Evolutionary conservation across 352 stramenopile species (phyloP).

Genomic region (Phytophthora pseudosyringae): DNA sequence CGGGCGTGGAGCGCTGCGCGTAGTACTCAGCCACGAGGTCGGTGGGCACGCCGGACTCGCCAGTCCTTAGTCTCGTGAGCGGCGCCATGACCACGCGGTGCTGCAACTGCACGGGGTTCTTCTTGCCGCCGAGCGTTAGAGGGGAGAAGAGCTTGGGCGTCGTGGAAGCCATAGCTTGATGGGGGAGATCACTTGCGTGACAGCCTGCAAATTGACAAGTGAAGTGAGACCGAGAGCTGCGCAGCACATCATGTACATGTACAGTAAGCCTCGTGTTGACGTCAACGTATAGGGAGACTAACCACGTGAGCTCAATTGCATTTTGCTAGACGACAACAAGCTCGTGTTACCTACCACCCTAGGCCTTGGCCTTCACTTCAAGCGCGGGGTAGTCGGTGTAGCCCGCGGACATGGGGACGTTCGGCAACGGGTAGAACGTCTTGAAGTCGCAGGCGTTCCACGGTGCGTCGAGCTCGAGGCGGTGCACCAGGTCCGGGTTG

Average conservation of each 20-base stretch:
- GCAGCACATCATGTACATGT: slow-evolving; percentile 13
- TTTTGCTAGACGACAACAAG: too few relatives aligned
- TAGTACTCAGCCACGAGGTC: slow-evolving; percentile 67
- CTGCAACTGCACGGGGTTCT: slow-evolving; percentile 51
- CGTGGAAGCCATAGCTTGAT: slow-evolving; percentile 18
- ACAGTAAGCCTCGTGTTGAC: slow-evolving; percentile 30
- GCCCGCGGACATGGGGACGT: slow-evolving; percentile 24
- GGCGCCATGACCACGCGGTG: slow-evolving; percentile 79
- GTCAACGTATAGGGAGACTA: slow-evolving; percentile 35
- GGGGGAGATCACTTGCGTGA: neutral
- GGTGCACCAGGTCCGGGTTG: slow-evolving; percentile 67
- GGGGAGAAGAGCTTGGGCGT: slow-evolving; percentile 53
- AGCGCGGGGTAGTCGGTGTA: slow-evolving; percentile 54
- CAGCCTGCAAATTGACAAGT: slow-evolving; percentile 13
- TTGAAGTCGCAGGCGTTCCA: slow-evolving; percentile 44
- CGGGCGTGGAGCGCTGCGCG: slow-evolving; percentile 55
- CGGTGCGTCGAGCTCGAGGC: slow-evolving; percentile 44
- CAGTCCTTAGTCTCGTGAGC: slow-evolving; percentile 54
- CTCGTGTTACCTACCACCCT: too few relatives aligned
- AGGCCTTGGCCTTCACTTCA: slow-evolving; percentile 6
- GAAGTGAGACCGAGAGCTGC: slow-evolving; percentile 1
- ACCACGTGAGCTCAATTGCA: too few relatives aligned
- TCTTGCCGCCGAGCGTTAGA: slow-evolving; percentile 49
- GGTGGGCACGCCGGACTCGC: slow-evolving; percentile 43
- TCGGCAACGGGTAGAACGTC: slow-evolving; percentile 37